Base-by-base conservation (phyloP, 2,329 filamentous ascomycete species). In the Chaetomium sp. region DNA sequence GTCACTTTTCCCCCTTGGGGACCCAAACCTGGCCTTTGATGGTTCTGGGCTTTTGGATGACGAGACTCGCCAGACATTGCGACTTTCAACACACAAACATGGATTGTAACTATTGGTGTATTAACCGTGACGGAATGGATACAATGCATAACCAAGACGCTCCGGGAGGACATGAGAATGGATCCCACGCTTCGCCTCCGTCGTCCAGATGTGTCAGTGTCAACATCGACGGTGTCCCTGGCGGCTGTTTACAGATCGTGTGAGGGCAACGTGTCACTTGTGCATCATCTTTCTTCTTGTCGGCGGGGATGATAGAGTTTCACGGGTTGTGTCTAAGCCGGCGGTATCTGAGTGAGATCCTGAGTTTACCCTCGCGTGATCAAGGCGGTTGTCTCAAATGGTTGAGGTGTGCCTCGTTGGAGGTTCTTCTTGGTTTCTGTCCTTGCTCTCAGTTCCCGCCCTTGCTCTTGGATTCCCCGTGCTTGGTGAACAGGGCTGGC, bases 11-110 rank as follows among this genome's bases (percentile, higher is more conserved):
- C 8, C 40, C 56, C 32, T 53, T 44, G 14, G 33, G 53, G 52
- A 56, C 51, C 56, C 51, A 49, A 38, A 42, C 49, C 19, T 46
- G 51, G n/a, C 37, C 52, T 37, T 55, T 41, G 12, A 56, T 48
- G 37, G 51, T 27, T 27, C 49, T 12, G 42, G 47, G 42, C 44
- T 54, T 19, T 45, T 59, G 59, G 59, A 27, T 52, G 27, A 42
- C 54, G 49, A 49, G 46, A 36, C 38, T 56, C 50, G 52, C 59
- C 49, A 61, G 56, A 61, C 56, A 57, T 59, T 53, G 48, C 32
- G n/a, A 9, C 45, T 36, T 32, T 7, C 33, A 38, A 14, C 32
- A 12, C 10, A 5, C 12, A 41, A 27, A 27, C 19, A 14, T 42
- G 40, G 2, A 4, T 12, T 38, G 37, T 38, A 38, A 7, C 11